phyloP scores from a whole-genome alignment of 23 red algal species.

The Agarophyton chilense region DNA sequence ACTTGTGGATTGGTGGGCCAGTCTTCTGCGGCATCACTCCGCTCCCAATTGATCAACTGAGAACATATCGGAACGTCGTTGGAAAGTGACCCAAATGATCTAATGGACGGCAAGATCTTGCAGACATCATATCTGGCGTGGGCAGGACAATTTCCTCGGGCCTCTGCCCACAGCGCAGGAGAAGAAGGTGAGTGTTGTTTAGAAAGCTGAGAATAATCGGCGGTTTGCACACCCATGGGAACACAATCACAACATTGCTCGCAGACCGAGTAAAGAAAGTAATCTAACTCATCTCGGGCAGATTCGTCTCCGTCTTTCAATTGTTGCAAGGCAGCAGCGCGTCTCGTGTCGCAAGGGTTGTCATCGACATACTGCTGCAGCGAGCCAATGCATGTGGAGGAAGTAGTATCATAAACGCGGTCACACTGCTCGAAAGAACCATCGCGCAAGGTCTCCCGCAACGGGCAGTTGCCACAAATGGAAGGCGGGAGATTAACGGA shows the following conservation, averaged over 20 bases:
- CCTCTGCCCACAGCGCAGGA: slow-evolving; percentile 28
- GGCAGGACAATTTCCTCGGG: slow-evolving; percentile 55
- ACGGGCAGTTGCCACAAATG: slow-evolving; percentile 12
- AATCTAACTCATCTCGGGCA: slow-evolving; percentile 30
- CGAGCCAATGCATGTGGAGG: neutral
- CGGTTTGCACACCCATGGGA: slow-evolving; percentile 29
- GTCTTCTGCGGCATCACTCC: slow-evolving; percentile 13
- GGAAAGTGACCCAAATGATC: neutral
- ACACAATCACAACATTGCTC: slow-evolving; percentile 68
- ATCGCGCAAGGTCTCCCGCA: slow-evolving; percentile 1
- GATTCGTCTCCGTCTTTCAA: slow-evolving; percentile 20
- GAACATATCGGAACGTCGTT: neutral
- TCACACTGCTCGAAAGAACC: slow-evolving; percentile 35
- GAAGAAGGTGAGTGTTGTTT: slow-evolving; percentile 3
- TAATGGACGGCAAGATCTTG: slow-evolving; percentile 39
- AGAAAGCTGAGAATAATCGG: neutral
- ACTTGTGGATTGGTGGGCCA: slow-evolving; percentile 41
- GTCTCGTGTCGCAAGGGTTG: slow-evolving; percentile 33
- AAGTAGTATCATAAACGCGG: slow-evolving; percentile 40
- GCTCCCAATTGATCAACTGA: slow-evolving; percentile 24
- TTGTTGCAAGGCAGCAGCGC: neutral
- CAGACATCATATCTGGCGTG: slow-evolving; percentile 55
- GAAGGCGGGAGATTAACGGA: slow-evolving; percentile 26
- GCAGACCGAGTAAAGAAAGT: slow-evolving; percentile 63
- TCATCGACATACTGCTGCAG: slow-evolving; percentile 32